Evolutionary conservation across 768 basidiomycete species (phyloP).

Genomic region (Paxillus involutus): DNA sequence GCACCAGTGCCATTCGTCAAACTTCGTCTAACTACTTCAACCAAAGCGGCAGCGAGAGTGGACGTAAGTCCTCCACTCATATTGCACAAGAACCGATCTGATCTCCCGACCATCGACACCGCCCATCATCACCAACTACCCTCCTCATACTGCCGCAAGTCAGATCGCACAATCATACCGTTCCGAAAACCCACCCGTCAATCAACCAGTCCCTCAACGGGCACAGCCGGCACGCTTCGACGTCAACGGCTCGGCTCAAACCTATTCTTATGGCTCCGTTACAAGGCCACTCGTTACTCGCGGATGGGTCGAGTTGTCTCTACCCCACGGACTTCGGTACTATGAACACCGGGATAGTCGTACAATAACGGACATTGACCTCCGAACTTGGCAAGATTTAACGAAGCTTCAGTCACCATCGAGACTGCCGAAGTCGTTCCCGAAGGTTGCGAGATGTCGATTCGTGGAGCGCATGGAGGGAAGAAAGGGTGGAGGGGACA

Average conservation of each 20-base stretch:
- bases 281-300: slow-evolving; percentile 29
- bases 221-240: slow-evolving; percentile 24
- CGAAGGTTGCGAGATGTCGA: no score
- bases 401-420: no score
- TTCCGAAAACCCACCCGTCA: slow-evolving; percentile 16
- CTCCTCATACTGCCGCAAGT: slow-evolving; percentile 16
- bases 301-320: slow-evolving; percentile 74
- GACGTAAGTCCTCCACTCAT: slow-evolving; percentile 11
- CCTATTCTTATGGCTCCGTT: slow-evolving; percentile 26
- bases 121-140: slow-evolving; percentile 24
- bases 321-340: slow-evolving; percentile 74
- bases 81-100: slow-evolving; percentile 15
- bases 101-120: slow-evolving; percentile 38
- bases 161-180: slow-evolving; percentile 26
- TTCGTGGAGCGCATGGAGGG: no score
- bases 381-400: slow-evolving; percentile 50
- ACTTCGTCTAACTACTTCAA: slow-evolving; percentile 16
- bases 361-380: slow-evolving; percentile 69
- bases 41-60: slow-evolving; percentile 14
- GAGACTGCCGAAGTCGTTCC: no score
- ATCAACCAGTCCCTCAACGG: slow-evolving; percentile 28
- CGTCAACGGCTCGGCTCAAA: slow-evolving; percentile 31
- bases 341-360: slow-evolving; percentile 63
- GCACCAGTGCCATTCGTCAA: slow-evolving; percentile 14
- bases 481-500: slow-evolving; percentile 28